phyloP scores from a whole-genome alignment of 768 basidiomycete species.

The Tulasnella sp. region DNA sequence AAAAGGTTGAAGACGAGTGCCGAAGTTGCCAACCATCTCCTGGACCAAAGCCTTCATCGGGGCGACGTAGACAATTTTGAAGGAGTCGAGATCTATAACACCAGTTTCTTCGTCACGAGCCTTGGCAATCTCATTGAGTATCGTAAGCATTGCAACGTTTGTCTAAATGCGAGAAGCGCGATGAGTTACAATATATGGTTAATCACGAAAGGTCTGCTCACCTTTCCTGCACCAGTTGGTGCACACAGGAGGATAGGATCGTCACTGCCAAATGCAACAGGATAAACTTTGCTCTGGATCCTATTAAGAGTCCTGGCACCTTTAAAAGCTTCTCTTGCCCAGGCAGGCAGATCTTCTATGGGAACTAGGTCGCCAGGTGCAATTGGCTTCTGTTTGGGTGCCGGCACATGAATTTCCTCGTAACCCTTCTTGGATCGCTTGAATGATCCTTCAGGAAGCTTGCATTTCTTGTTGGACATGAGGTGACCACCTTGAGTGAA shows the following conservation, averaged over 20 bases:
- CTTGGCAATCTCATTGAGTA: conserved; percentile 81
- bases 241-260: conserved; percentile 94
- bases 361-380: conserved; percentile 57
- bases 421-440: conserved; percentile 93
- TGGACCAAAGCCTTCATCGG: conserved; percentile 99
- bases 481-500: conserved; percentile 92
- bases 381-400: conserved; percentile 64
- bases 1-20: conserved; percentile 50
- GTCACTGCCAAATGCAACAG: conserved; percentile 86
- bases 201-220: conserved; percentile 28
- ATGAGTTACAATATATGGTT: neutral
- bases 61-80: conserved; percentile 96
- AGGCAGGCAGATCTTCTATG: conserved; percentile 59
- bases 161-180: conserved; percentile 41
- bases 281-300: conserved; percentile 86
- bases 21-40: conserved; percentile 96
- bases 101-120: conserved; percentile 74
- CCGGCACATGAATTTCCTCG: conserved; percentile 95
- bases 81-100: conserved; percentile 67
- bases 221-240: conserved; percentile 97
- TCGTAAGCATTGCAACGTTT: conserved; percentile 92
- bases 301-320: conserved; percentile 70
- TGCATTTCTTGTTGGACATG: conserved; percentile 98
- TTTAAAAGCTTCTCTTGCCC: conserved; percentile 76
- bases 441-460: conserved; percentile 94